phyloP scores from a whole-genome alignment of 768 basidiomycete species.

The Clavaria fumosa region DNA sequence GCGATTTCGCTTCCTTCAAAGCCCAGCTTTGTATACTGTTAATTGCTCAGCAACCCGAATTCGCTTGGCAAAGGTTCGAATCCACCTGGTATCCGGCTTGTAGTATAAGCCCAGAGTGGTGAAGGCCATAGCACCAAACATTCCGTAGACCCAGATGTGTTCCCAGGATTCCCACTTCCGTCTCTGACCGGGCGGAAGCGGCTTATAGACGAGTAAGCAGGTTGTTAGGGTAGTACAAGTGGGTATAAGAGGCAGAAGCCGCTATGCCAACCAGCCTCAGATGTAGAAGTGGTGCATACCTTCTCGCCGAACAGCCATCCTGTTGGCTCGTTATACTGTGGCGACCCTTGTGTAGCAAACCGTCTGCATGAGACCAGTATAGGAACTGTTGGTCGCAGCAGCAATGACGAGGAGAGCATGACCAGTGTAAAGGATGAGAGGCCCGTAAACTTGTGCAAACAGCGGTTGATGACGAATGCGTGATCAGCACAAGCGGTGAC shows the following conservation, averaged over 20 bases:
- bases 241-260: background rate
- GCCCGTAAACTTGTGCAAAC: too few species aligned
- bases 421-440: too few species aligned
- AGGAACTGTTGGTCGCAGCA: too few species aligned
- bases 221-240: background rate
- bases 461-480: too few species aligned
- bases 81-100: constrained; percentile 88
- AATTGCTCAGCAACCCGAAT: background rate
- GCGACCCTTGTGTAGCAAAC: constrained; percentile 60
- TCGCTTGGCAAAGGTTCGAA: constrained; percentile 3
- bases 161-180: constrained; percentile 87
- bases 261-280: too few species aligned
- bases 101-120: constrained; percentile 70
- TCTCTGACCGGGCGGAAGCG: constrained; percentile 65
- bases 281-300: too few species aligned
- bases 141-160: constrained; percentile 76
- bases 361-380: too few species aligned
- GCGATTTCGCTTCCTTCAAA: constrained; percentile 69
- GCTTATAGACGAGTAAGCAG: constrained; percentile 27
- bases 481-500: too few species aligned
- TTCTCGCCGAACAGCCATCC: constrained; percentile 85
- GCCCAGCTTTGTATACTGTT: constrained; percentile 87
- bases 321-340: constrained; percentile 78
- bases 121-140: constrained; percentile 77
- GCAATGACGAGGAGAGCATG: too few species aligned